phyloP scores from a whole-genome alignment of 371 early-diverging fungal species.

The Mortierella sp. region DNA sequence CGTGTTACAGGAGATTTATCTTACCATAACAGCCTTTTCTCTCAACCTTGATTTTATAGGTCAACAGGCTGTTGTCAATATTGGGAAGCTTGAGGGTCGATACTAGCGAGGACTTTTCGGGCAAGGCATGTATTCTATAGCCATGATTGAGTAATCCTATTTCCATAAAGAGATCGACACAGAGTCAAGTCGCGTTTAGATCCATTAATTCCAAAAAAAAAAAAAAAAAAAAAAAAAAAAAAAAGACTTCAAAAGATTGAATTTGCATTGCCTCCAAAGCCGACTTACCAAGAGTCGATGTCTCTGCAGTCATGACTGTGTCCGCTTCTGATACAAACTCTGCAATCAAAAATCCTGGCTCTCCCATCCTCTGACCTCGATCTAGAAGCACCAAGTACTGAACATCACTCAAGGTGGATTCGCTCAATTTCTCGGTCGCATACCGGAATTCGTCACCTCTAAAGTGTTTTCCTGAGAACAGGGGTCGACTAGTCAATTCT shows the following conservation, averaged over 20 bases:
- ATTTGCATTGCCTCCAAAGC: not conserved
- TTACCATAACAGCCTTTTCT: conserved; percentile 56
- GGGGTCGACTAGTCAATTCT: not conserved
- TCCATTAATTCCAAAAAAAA: too few species aligned
- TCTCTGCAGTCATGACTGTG: conserved; percentile 50
- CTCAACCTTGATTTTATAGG: conserved; percentile 64
- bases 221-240: not conserved
- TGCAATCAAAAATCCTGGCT: conserved; percentile 61
- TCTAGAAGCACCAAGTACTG: conserved; percentile 61
- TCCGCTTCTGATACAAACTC: conserved; percentile 58
- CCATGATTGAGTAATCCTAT: conserved; percentile 51
- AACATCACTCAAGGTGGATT: conserved; percentile 1
- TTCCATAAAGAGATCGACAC: not conserved
- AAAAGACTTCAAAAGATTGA: not conserved
- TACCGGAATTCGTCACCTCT: conserved; percentile 27
- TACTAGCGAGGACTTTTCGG: conserved; percentile 54
- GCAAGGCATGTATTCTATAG: conserved; percentile 47
- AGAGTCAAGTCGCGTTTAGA: too few species aligned
- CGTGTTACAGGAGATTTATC: not conserved
- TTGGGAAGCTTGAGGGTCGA: conserved; percentile 65
- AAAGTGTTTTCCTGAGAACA: conserved; percentile 11
- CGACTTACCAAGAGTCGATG: conserved; percentile 60
- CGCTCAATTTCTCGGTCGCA: conserved; percentile 21
- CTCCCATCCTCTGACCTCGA: conserved; percentile 37
- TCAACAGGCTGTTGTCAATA: conserved; percentile 70